phyloP scores from a whole-genome alignment of 768 basidiomycete species.

The Russula sp. region DNA sequence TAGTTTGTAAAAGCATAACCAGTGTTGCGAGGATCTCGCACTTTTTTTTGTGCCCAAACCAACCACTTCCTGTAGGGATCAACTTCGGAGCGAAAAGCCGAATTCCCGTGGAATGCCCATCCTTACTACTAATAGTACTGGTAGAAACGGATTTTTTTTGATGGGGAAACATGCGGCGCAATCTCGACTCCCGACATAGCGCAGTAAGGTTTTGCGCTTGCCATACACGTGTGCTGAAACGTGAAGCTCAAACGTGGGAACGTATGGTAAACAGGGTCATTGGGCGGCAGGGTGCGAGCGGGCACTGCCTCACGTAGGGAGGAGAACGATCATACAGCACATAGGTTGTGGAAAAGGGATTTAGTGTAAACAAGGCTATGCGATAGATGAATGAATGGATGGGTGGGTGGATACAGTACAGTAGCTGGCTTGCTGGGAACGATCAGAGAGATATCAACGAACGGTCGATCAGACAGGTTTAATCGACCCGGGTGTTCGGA shows the following conservation, averaged over 20 bases:
- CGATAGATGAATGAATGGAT: neutral
- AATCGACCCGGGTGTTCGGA: neutral
- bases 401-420: neutral
- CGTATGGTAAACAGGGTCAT: neutral
- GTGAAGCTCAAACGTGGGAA: neutral
- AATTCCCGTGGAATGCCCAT: no score
- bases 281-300: neutral
- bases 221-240: neutral
- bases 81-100: neutral
- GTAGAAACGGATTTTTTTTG: no score
- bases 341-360: no score
- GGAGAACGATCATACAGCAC: no score
- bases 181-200: no score
- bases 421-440: neutral
- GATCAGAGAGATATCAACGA: neutral
- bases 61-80: slow-evolving; percentile 1
- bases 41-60: neutral
- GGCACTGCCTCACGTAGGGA: neutral
- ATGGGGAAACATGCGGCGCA: no score
- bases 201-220: no score
- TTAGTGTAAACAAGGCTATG: neutral
- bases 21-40: neutral
- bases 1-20: no score
- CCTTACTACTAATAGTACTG: no score
- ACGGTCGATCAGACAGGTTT: neutral